Evolutionary conservation across 352 stramenopile genomes (phyloP).

Genomic region (Phytophthora foliorum): DNA sequence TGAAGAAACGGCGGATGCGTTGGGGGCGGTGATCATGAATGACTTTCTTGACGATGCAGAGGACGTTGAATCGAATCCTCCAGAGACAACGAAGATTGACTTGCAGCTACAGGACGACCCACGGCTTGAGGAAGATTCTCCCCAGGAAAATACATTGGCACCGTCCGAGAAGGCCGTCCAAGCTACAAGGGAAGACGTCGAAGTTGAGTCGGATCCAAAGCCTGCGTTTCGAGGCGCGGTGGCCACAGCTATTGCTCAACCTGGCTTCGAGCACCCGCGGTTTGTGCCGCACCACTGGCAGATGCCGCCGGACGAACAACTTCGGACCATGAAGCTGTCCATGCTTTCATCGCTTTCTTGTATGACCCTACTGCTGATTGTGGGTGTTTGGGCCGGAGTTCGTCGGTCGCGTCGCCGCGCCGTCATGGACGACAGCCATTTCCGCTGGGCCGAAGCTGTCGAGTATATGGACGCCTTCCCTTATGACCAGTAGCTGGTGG

Average conservation of each 20-base stretch:
- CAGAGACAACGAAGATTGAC: neutral
- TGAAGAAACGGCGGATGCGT: slow-evolving; percentile 11
- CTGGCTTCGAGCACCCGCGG: slow-evolving; percentile 18
- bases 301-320: slow-evolving; percentile 21
- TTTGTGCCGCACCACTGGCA: slow-evolving; percentile 32
- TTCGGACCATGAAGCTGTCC: slow-evolving; percentile 40
- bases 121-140: slow-evolving; percentile 14
- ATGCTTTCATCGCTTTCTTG: slow-evolving; percentile 39
- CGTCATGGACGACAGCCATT: slow-evolving; percentile 28
- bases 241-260: slow-evolving; percentile 18
- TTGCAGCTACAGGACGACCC: slow-evolving; percentile 2
- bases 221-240: slow-evolving; percentile 23
- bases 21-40: slow-evolving; percentile 21
- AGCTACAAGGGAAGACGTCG: neutral
- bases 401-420: slow-evolving; percentile 28
- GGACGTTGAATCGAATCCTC: neutral
- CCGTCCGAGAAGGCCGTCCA: neutral
- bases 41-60: slow-evolving; percentile 20
- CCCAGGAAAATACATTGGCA: slow-evolving; percentile 1
- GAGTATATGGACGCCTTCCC: slow-evolving; percentile 45
- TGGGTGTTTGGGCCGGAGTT: slow-evolving; percentile 32
- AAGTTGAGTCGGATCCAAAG: neutral
- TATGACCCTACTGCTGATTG: slow-evolving; percentile 31
- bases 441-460: slow-evolving; percentile 38
- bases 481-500: slow-evolving; percentile 21